Evolutionary conservation across 2,329 filamentous ascomycete genomes (phyloP), one percentile per base, ranked within the genome.

Genomic region (Fusarium zealandicum): DNA sequence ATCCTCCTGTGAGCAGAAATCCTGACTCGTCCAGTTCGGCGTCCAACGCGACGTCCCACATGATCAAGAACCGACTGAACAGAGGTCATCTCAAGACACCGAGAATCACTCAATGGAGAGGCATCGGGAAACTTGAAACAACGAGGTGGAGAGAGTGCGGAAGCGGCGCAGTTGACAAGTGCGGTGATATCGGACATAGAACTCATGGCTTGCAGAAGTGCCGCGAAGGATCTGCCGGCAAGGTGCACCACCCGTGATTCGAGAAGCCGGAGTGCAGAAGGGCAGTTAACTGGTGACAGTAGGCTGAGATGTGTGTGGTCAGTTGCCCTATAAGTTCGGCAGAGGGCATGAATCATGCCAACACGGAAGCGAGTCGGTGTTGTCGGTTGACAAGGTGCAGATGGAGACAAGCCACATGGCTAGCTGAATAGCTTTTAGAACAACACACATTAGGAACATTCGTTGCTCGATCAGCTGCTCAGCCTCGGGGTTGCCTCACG

Each of bases 291-390:
- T 39, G 25, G 44, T 36, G 25, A 25, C 13, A 39, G 35, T 8
- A n/a, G 14, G 8, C 39, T 18, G 17, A 6, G 22, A 54, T 17
- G 5, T 63, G 39, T 44, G 32, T 49, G 52, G 39, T 27, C 38
- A 20, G 48, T 30, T 30, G 28, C 28, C 17, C 16, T 17, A 38
- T 27, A 18, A 22, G 28, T 39, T 31, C 48, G 44, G 44, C 41
- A 49, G 43, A 41, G 33, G 30, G 44, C 45, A 61, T 61, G 48
- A 57, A 46, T 63, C 56, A 48, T 44, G 25, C 13, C 22, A 25
- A 6, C 14, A 31, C 12, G 16, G 31, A 22, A 22, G 25, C 17
- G 22, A 41, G 36, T 32, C 28, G 9, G 39, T 33, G n/a, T 38
- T 22, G 22, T 17, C 52, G 22, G 28, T 27, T 46, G 39, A 39